A percentile compares a stretch with the other conserved stretches of the same genome.
These are phyloP conservation scores for Fusarium dimerum DNA, from an alignment of 2,329 filamentous ascomycete genomes.

Conservation along the genomic window DNA sequence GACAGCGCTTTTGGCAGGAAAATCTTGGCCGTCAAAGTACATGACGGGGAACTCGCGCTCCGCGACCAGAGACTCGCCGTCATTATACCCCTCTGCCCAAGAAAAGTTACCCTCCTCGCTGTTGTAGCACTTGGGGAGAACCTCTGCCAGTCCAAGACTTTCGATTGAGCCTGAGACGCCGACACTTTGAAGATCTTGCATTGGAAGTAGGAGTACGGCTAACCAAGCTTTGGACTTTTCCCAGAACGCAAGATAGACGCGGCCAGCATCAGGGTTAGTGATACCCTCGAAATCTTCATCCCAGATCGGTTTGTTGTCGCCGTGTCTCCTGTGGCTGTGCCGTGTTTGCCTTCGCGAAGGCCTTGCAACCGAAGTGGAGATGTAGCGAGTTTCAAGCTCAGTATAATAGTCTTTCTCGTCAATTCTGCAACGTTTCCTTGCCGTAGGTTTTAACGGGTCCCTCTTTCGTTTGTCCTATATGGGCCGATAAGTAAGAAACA, in stretches of 20 bases:
- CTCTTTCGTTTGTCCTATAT: background rate
- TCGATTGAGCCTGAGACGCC: constrained; percentile 2
- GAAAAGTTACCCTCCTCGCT: background rate
- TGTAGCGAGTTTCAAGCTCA: background rate
- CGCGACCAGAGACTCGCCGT: constrained; percentile 2
- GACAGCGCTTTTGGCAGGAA: constrained; percentile 19
- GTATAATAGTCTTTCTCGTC: background rate
- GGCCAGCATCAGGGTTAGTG: background rate
- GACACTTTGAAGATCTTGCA: constrained; percentile 1
- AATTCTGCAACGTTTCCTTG: background rate
- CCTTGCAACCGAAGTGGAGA: too few species aligned
- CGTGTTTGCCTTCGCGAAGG: background rate
- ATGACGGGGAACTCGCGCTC: constrained; percentile 21
- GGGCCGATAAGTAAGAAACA: background rate
- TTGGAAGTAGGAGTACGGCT: constrained; percentile 9
- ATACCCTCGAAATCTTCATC: constrained; percentile 3
- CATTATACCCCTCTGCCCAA: constrained; percentile 13
- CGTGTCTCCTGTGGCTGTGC: background rate
- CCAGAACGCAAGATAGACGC: constrained; percentile 9
- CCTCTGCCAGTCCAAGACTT: constrained; percentile 1
- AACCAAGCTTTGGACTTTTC: constrained; percentile 9
- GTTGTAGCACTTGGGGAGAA: constrained; percentile 1
- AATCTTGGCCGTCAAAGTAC: constrained; percentile 21
- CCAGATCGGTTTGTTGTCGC: background rate
- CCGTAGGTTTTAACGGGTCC: background rate